Conservation (phyloP, 768 basidiomycete species). For the Pisolithus sp. region DNA sequence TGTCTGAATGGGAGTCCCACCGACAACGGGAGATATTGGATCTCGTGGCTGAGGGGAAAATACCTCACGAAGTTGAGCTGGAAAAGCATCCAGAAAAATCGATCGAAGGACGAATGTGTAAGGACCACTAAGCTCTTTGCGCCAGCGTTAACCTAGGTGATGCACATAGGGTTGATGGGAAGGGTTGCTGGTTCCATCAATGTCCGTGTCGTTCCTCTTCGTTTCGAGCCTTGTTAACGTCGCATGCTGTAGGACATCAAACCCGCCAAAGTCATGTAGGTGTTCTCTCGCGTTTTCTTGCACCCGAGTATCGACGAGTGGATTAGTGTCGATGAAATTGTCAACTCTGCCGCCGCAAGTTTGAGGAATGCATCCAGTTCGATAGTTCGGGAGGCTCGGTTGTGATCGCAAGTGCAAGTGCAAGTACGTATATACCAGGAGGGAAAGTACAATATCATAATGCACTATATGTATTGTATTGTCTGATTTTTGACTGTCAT, state of each 20-base stretch:
- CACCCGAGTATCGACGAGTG: conserved; percentile 6
- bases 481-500: too few species aligned
- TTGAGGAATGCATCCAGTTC: conserved; percentile 40
- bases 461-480: too few species aligned
- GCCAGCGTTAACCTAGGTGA: conserved; percentile 1
- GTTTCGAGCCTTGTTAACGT: background rate
- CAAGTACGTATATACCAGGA: too few species aligned
- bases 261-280: conserved; percentile 79
- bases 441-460: too few species aligned
- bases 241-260: conserved; percentile 54
- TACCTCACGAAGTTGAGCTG: conserved; percentile 74
- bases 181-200: conserved; percentile 68
- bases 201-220: conserved; percentile 27
- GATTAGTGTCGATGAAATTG: conserved; percentile 73
- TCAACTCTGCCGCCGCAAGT: conserved; percentile 58
- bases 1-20: conserved; percentile 66
- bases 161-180: conserved; percentile 63
- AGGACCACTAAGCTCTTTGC: conserved; percentile 14
- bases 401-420: conserved; percentile 21
- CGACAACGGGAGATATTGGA: conserved; percentile 53
- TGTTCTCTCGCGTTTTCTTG: background rate
- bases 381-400: conserved; percentile 42
- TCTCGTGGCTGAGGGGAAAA: conserved; percentile 55
- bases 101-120: conserved; percentile 54
- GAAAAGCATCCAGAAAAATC: conserved; percentile 62